Conservation (phyloP, 2,329 filamentous ascomycete species). For the Colletotrichum horii region DNA sequence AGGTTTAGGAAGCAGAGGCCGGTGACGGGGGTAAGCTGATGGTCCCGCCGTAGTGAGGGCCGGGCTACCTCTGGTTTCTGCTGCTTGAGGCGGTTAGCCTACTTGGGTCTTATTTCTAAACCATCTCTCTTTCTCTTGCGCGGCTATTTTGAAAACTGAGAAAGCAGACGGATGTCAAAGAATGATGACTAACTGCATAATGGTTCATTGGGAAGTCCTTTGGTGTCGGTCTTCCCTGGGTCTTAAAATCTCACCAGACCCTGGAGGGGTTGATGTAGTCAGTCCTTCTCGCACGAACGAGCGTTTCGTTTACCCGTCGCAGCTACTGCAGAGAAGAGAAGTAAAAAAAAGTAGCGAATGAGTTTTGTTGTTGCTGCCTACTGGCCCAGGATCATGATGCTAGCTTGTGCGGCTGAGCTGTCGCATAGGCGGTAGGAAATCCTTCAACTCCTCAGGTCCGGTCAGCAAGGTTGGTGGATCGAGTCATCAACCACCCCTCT, state of each 20-base stretch:
- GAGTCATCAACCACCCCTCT: slow-evolving; percentile 3
- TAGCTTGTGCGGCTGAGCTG: slow-evolving; percentile 14
- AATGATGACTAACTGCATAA: slow-evolving; percentile 18
- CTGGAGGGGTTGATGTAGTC: not conserved
- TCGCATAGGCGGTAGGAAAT: not conserved
- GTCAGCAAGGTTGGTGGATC: slow-evolving; percentile 14
- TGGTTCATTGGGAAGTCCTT: slow-evolving; percentile 3
- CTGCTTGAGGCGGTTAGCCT: not conserved
- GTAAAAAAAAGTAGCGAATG: not conserved
- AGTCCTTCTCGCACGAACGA: not conserved
- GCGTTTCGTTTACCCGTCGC: not conserved
- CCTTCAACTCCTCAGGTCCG: not conserved
- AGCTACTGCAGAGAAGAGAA: not conserved
- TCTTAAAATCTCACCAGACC: slow-evolving; percentile 4
- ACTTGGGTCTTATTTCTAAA: not conserved
- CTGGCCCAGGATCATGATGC: slow-evolving; percentile 16
- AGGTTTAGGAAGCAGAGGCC: slow-evolving; percentile 59
- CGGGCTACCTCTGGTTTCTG: slow-evolving; percentile 1
- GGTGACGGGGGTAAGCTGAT: slow-evolving; percentile 62
- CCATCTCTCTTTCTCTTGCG: not conserved
- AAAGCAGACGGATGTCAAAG: not conserved
- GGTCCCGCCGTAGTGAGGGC: slow-evolving; percentile 32
- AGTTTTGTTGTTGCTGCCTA: slow-evolving; percentile 2
- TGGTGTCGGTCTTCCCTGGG: not conserved
- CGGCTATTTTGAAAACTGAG: not conserved